A percentile compares a stretch with the other conserved stretches of the same genome.
Conservation (phyloP, 2,329 filamentous ascomycete genomes). For the Ilyonectria robusta region DNA sequence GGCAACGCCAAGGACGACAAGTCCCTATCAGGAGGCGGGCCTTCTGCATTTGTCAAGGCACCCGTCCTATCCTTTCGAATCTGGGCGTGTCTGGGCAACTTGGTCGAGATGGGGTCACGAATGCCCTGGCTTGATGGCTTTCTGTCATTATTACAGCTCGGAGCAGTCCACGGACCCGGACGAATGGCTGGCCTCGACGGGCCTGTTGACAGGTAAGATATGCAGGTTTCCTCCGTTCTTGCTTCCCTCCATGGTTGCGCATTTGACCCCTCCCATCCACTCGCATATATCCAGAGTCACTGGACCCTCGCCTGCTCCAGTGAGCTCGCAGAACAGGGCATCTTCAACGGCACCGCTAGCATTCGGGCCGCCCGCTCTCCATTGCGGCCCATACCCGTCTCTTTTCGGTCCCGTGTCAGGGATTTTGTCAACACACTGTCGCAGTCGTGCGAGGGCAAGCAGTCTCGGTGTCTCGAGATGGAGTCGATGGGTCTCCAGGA, state of each 20-base stretch:
- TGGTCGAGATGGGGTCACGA: slow-evolving; percentile 81
- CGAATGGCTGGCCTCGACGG: slow-evolving; percentile 81
- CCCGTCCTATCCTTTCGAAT: slow-evolving; percentile 84
- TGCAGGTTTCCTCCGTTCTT: slow-evolving; percentile 51
- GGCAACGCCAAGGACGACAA: slow-evolving; percentile 45
- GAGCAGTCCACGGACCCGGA: slow-evolving; percentile 80
- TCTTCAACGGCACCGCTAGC: slow-evolving; percentile 35
- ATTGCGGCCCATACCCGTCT: slow-evolving; percentile 37
- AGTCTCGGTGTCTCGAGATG: slow-evolving; percentile 35
- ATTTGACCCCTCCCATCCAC: slow-evolving; percentile 51
- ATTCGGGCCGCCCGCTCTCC: slow-evolving; percentile 39
- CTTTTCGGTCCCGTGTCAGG: slow-evolving; percentile 17
- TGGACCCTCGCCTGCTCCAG: slow-evolving; percentile 58
- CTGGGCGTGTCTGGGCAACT: slow-evolving; percentile 80
- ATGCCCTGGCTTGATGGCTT: slow-evolving; percentile 93
- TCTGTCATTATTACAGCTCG: slow-evolving; percentile 82
- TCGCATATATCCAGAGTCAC: slow-evolving; percentile 64
- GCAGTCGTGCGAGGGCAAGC: slow-evolving; percentile 17
- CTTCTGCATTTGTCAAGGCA: slow-evolving; percentile 56
- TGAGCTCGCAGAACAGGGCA: slow-evolving; percentile 50
- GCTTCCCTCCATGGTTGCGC: slow-evolving; percentile 33
- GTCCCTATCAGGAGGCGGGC: slow-evolving; percentile 25
- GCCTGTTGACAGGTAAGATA: slow-evolving; percentile 89
- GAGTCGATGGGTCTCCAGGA: slow-evolving; percentile 36
- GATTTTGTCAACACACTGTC: neutral